A percentile compares a stretch with the other conserved stretches of the same genome.
Conservation (phyloP, 2,329 filamentous ascomycete genomes). For the Diaporthe citri region DNA sequence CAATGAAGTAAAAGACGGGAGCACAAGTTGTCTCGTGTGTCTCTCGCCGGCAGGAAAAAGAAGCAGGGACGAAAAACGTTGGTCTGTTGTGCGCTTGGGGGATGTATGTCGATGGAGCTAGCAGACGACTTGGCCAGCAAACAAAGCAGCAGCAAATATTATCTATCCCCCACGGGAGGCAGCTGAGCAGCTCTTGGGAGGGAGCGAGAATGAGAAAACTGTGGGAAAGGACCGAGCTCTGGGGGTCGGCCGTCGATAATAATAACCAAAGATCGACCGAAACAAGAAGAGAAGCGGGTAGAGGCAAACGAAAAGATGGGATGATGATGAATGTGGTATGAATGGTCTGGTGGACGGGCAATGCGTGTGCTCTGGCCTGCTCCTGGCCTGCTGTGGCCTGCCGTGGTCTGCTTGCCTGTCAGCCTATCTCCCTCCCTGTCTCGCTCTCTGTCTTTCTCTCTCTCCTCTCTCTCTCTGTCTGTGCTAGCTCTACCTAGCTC, state of each 20-base stretch:
- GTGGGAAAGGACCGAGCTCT: constrained; percentile 3
- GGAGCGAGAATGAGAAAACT: constrained; percentile 12
- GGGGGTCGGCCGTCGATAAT: constrained; percentile 11
- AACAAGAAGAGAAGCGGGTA: constrained; percentile 22
- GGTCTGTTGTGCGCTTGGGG: neutral
- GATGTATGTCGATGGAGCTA: neutral
- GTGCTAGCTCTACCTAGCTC: constrained; percentile 11
- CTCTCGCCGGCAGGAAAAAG: neutral
- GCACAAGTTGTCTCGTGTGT: constrained; percentile 1
- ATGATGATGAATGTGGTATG: constrained; percentile 6
- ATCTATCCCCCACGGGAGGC: constrained; percentile 3
- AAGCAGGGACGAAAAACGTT: neutral
- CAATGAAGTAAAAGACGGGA: constrained; percentile 10
- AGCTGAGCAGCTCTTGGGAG: neutral
- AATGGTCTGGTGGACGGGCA: neutral
- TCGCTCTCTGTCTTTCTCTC: neutral
- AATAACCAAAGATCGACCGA: constrained; percentile 17
- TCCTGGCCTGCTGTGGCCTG: constrained; percentile 1
- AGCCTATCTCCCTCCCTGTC: neutral
- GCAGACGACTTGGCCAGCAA: constrained; percentile 23
- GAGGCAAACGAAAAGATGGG: constrained; percentile 13
- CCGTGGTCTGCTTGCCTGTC: neutral
- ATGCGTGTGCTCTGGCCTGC: constrained; percentile 2
- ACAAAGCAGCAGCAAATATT: constrained; percentile 16
- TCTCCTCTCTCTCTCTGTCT: neutral